These are phyloP conservation scores for Xylaria polymorpha DNA, from an alignment of 2,329 filamentous ascomycete species.

Conservation along the genomic window DNA sequence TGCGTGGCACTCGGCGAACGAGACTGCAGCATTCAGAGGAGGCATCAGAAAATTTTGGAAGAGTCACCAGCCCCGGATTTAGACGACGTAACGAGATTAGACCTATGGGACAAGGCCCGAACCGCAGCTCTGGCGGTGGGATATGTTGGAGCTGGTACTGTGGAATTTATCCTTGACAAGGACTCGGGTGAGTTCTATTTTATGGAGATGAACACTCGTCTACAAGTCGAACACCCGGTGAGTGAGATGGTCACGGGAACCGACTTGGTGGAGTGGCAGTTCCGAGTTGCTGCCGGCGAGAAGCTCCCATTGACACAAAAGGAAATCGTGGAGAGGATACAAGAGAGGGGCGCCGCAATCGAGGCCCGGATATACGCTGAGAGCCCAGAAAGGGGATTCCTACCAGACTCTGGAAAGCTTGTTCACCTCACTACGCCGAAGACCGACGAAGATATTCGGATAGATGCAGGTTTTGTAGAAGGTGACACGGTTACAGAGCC, in stretches of 20 bases:
- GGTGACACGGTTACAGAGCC: slow-evolving; percentile 93
- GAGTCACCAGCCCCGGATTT: slow-evolving; percentile 83
- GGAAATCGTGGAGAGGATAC: slow-evolving; percentile 79
- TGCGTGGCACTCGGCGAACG: slow-evolving; percentile 87
- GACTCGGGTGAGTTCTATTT: slow-evolving; percentile 84
- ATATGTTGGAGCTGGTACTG: slow-evolving; percentile 91
- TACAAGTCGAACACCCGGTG: slow-evolving; percentile 97
- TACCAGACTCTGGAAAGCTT: slow-evolving; percentile 91
- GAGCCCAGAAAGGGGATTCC: slow-evolving; percentile 89
- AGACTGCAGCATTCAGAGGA: slow-evolving; percentile 86
- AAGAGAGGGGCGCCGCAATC: slow-evolving; percentile 83
- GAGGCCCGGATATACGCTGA: slow-evolving; percentile 98
- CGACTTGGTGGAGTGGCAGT: slow-evolving; percentile 94
- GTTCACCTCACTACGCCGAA: slow-evolving; percentile 82
- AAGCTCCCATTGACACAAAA: slow-evolving; percentile 66
- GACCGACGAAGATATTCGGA: slow-evolving; percentile 78
- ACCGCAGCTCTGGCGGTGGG: slow-evolving; percentile 77
- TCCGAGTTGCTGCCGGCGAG: slow-evolving; percentile 75
- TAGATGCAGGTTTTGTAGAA: slow-evolving; percentile 92
- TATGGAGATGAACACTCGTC: slow-evolving; percentile 85
- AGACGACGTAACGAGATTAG: slow-evolving; percentile 66
- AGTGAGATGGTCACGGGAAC: slow-evolving; percentile 77
- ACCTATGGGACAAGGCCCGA: slow-evolving; percentile 74
- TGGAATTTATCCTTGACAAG: slow-evolving; percentile 91
- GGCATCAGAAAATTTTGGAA: slow-evolving; percentile 92